Evolutionary conservation across 306 rosid species (phyloP).

Genomic region (Albizia julibrissin): DNA sequence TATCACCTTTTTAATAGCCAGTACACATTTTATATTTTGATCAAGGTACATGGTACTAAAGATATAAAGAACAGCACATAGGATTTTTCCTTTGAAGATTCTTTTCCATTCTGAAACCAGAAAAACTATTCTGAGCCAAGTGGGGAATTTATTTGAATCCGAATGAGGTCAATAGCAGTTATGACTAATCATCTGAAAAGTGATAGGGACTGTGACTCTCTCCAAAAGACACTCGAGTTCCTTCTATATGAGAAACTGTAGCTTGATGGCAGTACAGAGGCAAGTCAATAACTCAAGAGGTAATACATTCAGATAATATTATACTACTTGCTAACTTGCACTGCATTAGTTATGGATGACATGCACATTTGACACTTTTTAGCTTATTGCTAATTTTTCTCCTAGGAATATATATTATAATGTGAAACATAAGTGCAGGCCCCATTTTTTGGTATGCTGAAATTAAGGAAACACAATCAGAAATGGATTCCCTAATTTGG

Average conservation of each 20-base stretch:
- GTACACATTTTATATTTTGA: not conserved
- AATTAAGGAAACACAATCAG: no score
- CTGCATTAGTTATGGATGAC: no score
- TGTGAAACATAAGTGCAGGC: no score
- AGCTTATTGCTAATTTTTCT: no score
- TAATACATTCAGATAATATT: not conserved
- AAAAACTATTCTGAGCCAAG: conserved; percentile 18
- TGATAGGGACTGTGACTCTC: not conserved
- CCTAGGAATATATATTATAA: no score
- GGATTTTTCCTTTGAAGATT: conserved; percentile 4
- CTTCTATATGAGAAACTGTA: not conserved
- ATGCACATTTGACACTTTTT: no score
- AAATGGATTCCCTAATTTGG: no score
- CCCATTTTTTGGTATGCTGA: no score
- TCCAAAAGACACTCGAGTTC: not conserved
- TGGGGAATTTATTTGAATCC: conserved; percentile 24
- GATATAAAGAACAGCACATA: not conserved
- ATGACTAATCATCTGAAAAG: not conserved
- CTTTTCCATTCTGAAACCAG: conserved; percentile 22
- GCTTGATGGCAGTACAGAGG: not conserved
- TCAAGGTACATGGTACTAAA: not conserved
- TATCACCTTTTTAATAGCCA: not conserved
- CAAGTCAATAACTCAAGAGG: not conserved
- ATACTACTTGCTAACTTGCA: no score
- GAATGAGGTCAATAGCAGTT: not conserved